Base-by-base conservation (phyloP, 768 basidiomycete genomes). In the Russula ochroleuca region DNA sequence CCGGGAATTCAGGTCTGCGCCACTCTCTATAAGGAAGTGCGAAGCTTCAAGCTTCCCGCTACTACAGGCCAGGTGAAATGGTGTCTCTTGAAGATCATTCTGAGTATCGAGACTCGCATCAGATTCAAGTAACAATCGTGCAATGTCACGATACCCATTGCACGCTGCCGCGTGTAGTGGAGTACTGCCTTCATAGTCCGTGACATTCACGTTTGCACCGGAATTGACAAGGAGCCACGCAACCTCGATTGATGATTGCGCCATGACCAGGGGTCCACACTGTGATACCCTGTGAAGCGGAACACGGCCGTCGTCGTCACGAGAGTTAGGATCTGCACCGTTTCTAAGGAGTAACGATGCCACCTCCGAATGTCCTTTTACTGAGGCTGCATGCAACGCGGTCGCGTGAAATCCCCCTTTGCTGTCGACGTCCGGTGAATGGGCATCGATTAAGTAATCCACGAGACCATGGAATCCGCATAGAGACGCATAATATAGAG, bases 401-500 rank as follows among this genome's bases (percentile, higher is more conserved):
- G 41, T 54, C 1, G 10, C 8, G 43, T 53, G 41, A 31, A 15
- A 54, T 11, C 62, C 57, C 1, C 57, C 57, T 7, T 9, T 38
- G 10, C 40, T n/a, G 5, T 59, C 38, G 4, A 63, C 43, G 17
- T 63, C 51, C 7, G 14, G 5, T 4, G 57, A 14, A 41, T 13
- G n/a, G 3, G n/a, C 11, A 14, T 14, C 17, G 17, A 53, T 8
- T 4, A 63, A 37, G 28, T 47, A 25, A 1, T 59, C 45, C 14
- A 3, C 57, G 15, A 63, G 56, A 25, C 2, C 14, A 38, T 10
- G n/a, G 8, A 63, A 48, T 5, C 62, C 57, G 37, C 62, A 63
- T 10, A 53, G 15, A 19, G 37, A 57, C 0, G 57, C 62, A 54
- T 63, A 63, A 15, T 63, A 63, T 9, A 63, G 33, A 9, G 62